Evolutionary conservation across 768 basidiomycete species (phyloP).

Genomic region (Filobasidium floriforme): DNA sequence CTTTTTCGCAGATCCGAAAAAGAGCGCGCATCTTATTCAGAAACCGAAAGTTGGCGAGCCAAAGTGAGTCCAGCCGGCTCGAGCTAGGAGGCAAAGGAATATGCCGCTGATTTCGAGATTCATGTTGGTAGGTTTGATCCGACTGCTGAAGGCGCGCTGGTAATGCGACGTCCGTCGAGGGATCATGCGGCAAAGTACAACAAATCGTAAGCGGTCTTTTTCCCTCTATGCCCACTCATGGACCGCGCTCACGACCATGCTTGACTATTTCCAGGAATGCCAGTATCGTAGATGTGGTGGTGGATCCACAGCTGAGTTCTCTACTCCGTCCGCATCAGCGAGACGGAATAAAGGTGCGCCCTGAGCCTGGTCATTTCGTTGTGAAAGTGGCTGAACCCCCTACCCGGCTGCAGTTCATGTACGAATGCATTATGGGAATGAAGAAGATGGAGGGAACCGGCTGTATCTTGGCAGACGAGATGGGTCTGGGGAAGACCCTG

Average conservation of each 20-base stretch:
- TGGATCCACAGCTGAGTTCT: conserved; percentile 75
- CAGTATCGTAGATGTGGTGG: conserved; percentile 63
- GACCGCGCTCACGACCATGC: background rate
- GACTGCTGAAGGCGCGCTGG: conserved; percentile 63
- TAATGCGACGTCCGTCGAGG: conserved; percentile 71
- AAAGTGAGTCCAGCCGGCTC: background rate
- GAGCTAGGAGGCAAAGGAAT: background rate
- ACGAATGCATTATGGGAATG: conserved; percentile 91
- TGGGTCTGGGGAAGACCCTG: conserved; percentile 93
- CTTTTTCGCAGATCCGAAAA: conserved; percentile 33
- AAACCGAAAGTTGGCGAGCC: conserved; percentile 3
- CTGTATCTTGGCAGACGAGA: conserved; percentile 92
- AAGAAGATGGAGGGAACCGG: conserved; percentile 80
- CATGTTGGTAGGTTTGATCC: conserved; percentile 56
- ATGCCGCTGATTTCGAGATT: too few relatives aligned
- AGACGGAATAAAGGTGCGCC: conserved; percentile 56
- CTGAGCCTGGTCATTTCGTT: background rate
- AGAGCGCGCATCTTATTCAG: conserved; percentile 9
- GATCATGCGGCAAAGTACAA: conserved; percentile 63
- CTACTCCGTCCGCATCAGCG: conserved; percentile 79
- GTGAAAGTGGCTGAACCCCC: background rate
- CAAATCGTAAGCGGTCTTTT: conserved; percentile 25
- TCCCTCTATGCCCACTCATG: background rate
- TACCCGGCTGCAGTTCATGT: conserved; percentile 58
- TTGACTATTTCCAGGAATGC: conserved; percentile 49